These are phyloP conservation scores for Pseudocohnilembus persalinus DNA, from an alignment of 169 alveolate species.

Conservation along the genomic window DNA sequence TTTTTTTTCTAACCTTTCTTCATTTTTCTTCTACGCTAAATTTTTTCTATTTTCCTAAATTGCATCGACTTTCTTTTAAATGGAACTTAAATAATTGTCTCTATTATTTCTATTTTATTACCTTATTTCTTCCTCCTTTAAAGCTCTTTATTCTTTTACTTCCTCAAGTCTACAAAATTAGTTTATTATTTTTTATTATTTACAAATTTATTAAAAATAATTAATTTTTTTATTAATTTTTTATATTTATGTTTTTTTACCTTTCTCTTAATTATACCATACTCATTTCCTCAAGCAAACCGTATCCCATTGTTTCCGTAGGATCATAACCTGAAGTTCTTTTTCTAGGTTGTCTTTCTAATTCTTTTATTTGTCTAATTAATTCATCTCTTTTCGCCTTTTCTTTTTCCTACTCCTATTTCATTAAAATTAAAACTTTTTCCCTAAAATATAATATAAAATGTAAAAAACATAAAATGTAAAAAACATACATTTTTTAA, in stretches of 20 bases:
- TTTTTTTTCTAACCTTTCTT: slow-evolving; percentile 68
- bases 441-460: slow-evolving; percentile 60
- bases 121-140: slow-evolving; percentile 65
- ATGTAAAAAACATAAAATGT: slow-evolving; percentile 23
- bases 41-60: slow-evolving; percentile 70
- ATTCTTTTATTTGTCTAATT: slow-evolving; percentile 81
- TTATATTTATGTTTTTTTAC: slow-evolving; percentile 61
- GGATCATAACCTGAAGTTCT: slow-evolving; percentile 87
- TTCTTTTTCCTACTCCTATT: slow-evolving; percentile 78
- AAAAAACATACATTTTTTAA: slow-evolving; percentile 65
- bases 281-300: slow-evolving; percentile 84
- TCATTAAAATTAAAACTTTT: slow-evolving; percentile 39
- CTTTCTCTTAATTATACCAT: slow-evolving; percentile 84
- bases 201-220: too few relatives aligned
- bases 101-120: slow-evolving; percentile 64
- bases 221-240: too few relatives aligned
- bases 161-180: background rate
- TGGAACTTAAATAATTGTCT: slow-evolving; percentile 60
- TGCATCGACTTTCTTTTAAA: slow-evolving; percentile 63
- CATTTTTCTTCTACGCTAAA: slow-evolving; percentile 52
- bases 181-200: too few relatives aligned
- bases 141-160: slow-evolving; percentile 12
- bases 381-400: slow-evolving; percentile 78
- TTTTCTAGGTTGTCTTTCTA: slow-evolving; percentile 76
- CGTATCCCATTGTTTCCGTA: slow-evolving; percentile 85